phyloP scores from a whole-genome alignment of 768 basidiomycete genomes.

The Termitomyces sp. region DNA sequence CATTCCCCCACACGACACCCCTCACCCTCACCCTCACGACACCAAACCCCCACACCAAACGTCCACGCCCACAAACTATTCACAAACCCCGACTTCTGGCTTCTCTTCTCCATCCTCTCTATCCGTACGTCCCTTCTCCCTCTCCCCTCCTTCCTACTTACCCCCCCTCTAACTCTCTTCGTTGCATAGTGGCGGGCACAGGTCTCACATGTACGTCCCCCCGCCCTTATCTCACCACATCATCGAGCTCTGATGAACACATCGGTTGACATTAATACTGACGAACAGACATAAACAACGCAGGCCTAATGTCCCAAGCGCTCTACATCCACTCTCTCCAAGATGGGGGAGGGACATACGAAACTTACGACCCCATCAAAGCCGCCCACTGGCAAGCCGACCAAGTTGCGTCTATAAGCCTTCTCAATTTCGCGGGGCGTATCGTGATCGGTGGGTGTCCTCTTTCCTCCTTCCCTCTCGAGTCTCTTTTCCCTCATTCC shows the following conservation, averaged over 20 bases:
- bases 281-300: slow-evolving; percentile 87
- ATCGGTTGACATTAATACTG: too few relatives aligned
- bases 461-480: background rate
- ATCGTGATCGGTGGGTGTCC: slow-evolving; percentile 61
- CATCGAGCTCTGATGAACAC: too few relatives aligned
- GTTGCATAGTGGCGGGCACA: slow-evolving; percentile 58
- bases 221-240: slow-evolving; percentile 2
- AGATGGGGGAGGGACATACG: slow-evolving; percentile 28
- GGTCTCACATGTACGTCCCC: slow-evolving; percentile 67
- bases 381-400: slow-evolving; percentile 76
- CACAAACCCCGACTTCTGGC: slow-evolving; percentile 25
- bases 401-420: slow-evolving; percentile 80
- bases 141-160: slow-evolving; percentile 24
- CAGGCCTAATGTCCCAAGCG: slow-evolving; percentile 69
- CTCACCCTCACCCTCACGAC: slow-evolving; percentile 11
- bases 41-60: slow-evolving; percentile 19
- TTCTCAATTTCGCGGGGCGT: slow-evolving; percentile 81
- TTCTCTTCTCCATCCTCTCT: slow-evolving; percentile 46
- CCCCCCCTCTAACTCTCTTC: background rate
- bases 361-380: slow-evolving; percentile 67
- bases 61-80: slow-evolving; percentile 23
- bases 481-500: too few relatives aligned
- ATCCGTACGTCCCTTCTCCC: slow-evolving; percentile 48
- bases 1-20: background rate
- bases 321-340: slow-evolving; percentile 52